Evolutionary conservation across 805 yeast genomes (phyloP), one percentile per base, ranked within the genome.

Genomic region (Lipomyces japonicus): DNA sequence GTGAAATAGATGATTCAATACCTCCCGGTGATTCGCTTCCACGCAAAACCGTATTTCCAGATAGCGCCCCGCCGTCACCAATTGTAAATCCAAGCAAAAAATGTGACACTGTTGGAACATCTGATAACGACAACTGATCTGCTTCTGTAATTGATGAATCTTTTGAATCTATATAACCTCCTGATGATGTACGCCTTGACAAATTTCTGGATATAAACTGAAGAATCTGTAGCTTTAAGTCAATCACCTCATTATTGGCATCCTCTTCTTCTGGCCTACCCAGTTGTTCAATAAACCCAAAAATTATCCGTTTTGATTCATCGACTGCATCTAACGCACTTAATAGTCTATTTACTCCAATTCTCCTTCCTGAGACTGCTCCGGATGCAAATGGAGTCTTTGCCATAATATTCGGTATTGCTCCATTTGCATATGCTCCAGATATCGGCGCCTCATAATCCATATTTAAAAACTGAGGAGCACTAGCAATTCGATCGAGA

Each of bases 41-140:
- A 23, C 44, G 42, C 24, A 54, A 80, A 0, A 69, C 63, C 0
- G 71, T 63, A 2, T 63, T 53, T 14, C 74, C 72, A 2, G 65
- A 55, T 2, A 81, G 64, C 0, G 77, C 65, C 19, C 81, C 68
- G n/a, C 75, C 71, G 44, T 75, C 77, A 1, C 69, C 66, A 32
- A 75, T 68, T 37, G 78, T 80, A 65, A 81, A 88, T 0, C 97
- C 97, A 1, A 91, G 72, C 6, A 91, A 65, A 58, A 83, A 82
- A 63, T 89, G 97, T 0, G 91, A 71, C 1, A 84, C 74, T 0
- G 82, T 75, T 4, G 80, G 75, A 14, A 67, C 68, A 9, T 68
- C 69, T 0, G 73, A 50, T 28, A 46, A 25, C 10, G 46, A 18
- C 5, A 46, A 39, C 14, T 41, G 26, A 16, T 48, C 53, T 16